A percentile compares a stretch with the other conserved stretches of the same genome.
Conservation (phyloP, 1,139 yeast genomes). For the Meyerozyma sp. region DNA sequence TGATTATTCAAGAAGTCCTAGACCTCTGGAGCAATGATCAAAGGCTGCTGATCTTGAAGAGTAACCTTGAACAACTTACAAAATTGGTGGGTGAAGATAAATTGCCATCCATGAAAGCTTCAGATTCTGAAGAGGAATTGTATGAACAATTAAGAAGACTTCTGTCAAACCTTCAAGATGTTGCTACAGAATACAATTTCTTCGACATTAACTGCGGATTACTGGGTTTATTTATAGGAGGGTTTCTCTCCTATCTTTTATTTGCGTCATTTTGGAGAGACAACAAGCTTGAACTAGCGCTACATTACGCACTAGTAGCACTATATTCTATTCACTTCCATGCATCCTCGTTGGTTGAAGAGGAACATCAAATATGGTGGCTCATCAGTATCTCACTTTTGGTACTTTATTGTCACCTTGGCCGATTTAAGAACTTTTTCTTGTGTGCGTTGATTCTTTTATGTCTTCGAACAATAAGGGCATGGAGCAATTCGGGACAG, state of each 20-base stretch:
- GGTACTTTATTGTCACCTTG: neutral
- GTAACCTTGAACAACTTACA: constrained; percentile 32
- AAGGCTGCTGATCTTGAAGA: constrained; percentile 36
- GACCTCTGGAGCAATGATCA: constrained; percentile 44
- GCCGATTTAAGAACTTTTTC: neutral
- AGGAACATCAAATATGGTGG: constrained; percentile 97
- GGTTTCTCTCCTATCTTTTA: constrained; percentile 17
- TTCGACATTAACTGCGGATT: constrained; percentile 47
- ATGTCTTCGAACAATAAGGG: constrained; percentile 56
- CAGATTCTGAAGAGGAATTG: constrained; percentile 15
- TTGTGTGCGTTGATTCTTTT: constrained; percentile 20
- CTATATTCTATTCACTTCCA: constrained; percentile 59
- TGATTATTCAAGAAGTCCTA: constrained; percentile 54
- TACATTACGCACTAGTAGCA: constrained; percentile 27
- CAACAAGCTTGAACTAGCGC: constrained; percentile 11
- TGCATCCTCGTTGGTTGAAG: constrained; percentile 93
- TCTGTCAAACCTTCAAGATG: constrained; percentile 53
- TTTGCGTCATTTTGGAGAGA: constrained; percentile 10
- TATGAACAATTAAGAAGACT: constrained; percentile 39
- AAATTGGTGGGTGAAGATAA: neutral
- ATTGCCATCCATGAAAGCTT: neutral
- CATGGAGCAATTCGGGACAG: constrained; percentile 92
- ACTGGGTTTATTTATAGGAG: constrained; percentile 13
- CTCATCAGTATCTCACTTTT: constrained; percentile 45
- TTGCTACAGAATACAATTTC: constrained; percentile 73